Evolutionary conservation across 2,329 filamentous ascomycete genomes (phyloP), one percentile per base, ranked within the genome.

Genomic region (Phyllosticta citriasiana): DNA sequence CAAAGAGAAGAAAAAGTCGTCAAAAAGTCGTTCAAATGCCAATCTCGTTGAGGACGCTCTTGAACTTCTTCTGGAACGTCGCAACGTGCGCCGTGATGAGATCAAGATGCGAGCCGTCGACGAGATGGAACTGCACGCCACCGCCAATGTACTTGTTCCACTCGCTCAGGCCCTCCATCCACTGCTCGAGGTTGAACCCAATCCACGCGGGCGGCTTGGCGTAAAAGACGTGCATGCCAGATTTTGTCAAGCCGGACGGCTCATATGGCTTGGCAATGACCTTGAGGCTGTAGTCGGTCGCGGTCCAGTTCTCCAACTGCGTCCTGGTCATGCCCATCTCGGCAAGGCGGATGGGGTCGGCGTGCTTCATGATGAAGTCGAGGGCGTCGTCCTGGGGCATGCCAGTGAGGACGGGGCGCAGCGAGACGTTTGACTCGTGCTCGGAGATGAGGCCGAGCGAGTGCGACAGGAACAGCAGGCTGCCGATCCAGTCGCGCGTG

Each of bases 211-310:
- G 64, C 12, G 77, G 76, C 4, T 66, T 64, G 1, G 72, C 73
- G 35, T 73, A 71, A 62, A 80, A 79, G 1, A 79, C 69, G 65
- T 80, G 78, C 55, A 80, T 73, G 1, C 35, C 14, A 7, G 40
- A 50, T 0, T 62, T 59, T 0, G 79, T 72, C 0, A 25, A 60
- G 0, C 77, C 77, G 0, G 19, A n/a, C 1, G 78, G 78, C 55
- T 80, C 74, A 63, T 80, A 81, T 16, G 79, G 71, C 0, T 65
- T 59, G 2, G 73, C 74, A 53, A 77, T 73, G 53, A 66, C 68
- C 63, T 77, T 74, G 54, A 79, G 59, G 0, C 65, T 63, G 54
- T 67, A 73, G 0, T 76, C 72, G 1, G 79, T 56, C 22, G 72
- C 65, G 0, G 71, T 69, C 76, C 77, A 79, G 2, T 64, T 65